These are phyloP conservation scores for Pulveroboletus ravenelii DNA, from an alignment of 768 basidiomycete species.

Conservation along the genomic window DNA sequence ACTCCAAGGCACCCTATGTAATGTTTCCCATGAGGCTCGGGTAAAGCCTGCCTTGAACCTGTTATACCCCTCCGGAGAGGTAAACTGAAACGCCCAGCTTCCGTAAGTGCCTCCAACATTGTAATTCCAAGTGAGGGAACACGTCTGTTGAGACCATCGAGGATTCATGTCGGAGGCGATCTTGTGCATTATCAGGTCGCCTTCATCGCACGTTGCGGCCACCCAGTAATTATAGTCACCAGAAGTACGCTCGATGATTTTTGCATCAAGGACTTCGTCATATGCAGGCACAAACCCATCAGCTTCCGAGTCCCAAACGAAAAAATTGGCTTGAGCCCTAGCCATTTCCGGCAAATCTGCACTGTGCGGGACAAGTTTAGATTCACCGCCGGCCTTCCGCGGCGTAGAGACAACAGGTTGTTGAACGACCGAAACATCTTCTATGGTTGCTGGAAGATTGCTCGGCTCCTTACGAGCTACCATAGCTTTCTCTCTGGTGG, in stretches of 20 bases:
- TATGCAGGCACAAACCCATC: conserved; percentile 43
- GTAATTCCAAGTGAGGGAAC: conserved; percentile 89
- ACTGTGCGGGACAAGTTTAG: conserved; percentile 16
- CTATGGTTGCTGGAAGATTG: conserved; percentile 1
- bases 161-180: conserved; percentile 69
- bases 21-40: conserved; percentile 73
- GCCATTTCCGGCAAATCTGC: conserved; percentile 26
- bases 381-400: conserved; percentile 11
- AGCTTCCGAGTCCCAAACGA: conserved; percentile 52
- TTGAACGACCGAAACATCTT: conserved; percentile 4
- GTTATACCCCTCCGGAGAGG: conserved; percentile 48
- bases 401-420: conserved; percentile 12
- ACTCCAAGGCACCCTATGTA: conserved; percentile 67
- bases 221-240: conserved; percentile 56
- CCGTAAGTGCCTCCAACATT: conserved; percentile 49
- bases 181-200: conserved; percentile 54
- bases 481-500: conserved; percentile 11
- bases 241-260: conserved; percentile 44
- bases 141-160: conserved; percentile 54
- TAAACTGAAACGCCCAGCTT: conserved; percentile 84
- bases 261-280: conserved; percentile 52
- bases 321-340: conserved; percentile 51
- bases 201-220: conserved; percentile 46
- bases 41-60: conserved; percentile 61
- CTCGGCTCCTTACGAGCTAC: conserved; percentile 5